These are phyloP conservation scores for Dendryphion nanum DNA, from an alignment of 2,329 filamentous ascomycete species.

Conservation along the genomic window DNA sequence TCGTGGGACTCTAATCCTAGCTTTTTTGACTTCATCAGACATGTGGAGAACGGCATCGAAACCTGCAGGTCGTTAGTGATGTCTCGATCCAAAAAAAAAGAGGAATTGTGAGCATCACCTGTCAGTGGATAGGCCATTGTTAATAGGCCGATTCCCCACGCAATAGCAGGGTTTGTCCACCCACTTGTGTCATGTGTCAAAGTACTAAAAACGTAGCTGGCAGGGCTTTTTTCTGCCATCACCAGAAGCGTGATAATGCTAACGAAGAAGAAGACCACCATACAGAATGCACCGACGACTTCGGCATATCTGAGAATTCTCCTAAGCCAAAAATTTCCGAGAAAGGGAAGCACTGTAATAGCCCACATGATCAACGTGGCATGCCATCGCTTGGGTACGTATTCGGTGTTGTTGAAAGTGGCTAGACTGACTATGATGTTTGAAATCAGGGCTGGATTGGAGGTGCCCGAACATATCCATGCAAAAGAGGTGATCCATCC, in stretches of 20 bases:
- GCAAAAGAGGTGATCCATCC: constrained; percentile 43
- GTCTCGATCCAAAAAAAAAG: not conserved
- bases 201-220: constrained; percentile 44
- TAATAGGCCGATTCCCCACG: constrained; percentile 40
- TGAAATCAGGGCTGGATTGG: constrained; percentile 23
- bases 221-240: constrained; percentile 39
- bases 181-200: constrained; percentile 44
- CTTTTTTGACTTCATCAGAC: constrained; percentile 25
- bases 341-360: constrained; percentile 35
- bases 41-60: constrained; percentile 49
- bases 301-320: constrained; percentile 47
- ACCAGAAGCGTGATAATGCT: constrained; percentile 47
- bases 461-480: constrained; percentile 33
- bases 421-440: constrained; percentile 21
- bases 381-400: constrained; percentile 45
- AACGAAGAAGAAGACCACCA: constrained; percentile 50
- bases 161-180: constrained; percentile 45
- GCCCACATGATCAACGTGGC: constrained; percentile 48
- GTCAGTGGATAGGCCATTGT: constrained; percentile 26
- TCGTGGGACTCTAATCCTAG: constrained; percentile 19
- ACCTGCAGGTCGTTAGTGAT: constrained; percentile 29
- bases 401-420: constrained; percentile 41
- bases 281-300: constrained; percentile 44
- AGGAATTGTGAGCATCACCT: constrained; percentile 4
- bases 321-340: constrained; percentile 45